Percentiles rank a stretch among this genome's conserved stretches.
Evolutionary conservation across 2,329 filamentous ascomycete species (phyloP).

Genomic region (Tympanopsis confertula): DNA sequence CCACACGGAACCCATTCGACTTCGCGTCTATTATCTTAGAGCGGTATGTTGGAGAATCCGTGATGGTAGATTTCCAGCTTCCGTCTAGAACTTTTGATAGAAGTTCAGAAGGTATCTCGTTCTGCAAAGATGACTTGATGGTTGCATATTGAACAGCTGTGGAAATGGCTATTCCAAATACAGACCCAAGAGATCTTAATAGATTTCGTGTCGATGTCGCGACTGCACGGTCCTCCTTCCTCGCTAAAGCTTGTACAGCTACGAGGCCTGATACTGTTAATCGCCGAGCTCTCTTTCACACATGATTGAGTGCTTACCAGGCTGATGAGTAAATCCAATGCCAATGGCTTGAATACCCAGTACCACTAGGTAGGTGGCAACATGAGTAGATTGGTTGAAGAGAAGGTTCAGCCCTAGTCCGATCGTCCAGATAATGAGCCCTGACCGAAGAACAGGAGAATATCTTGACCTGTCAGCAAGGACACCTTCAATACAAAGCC

Average conservation of each 20-base stretch:
- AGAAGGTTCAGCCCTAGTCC: slow-evolving; percentile 12
- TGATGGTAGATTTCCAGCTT: slow-evolving; percentile 6
- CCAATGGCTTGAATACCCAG: slow-evolving; percentile 13
- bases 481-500: no score
- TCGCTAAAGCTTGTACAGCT: slow-evolving; percentile 12
- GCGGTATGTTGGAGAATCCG: slow-evolving; percentile 5
- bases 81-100: slow-evolving; percentile 8
- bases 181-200: slow-evolving; percentile 11
- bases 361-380: slow-evolving; percentile 8
- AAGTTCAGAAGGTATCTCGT: slow-evolving; percentile 5
- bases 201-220: slow-evolving; percentile 14
- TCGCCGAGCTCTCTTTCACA: background rate
- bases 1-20: slow-evolving; percentile 10
- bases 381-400: slow-evolving; percentile 9
- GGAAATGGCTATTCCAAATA: slow-evolving; percentile 10
- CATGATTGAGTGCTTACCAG: slow-evolving; percentile 5
- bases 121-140: slow-evolving; percentile 6
- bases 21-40: slow-evolving; percentile 10
- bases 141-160: slow-evolving; percentile 7
- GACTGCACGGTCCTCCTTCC: slow-evolving; percentile 12
- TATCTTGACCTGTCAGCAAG: no score
- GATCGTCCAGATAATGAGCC: slow-evolving; percentile 11
- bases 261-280: slow-evolving; percentile 10
- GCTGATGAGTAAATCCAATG: slow-evolving; percentile 14
- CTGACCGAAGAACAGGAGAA: slow-evolving; percentile 9